Conservation (phyloP, 495 filamentous ascomycete species). For the Aspergillus diversus region DNA sequence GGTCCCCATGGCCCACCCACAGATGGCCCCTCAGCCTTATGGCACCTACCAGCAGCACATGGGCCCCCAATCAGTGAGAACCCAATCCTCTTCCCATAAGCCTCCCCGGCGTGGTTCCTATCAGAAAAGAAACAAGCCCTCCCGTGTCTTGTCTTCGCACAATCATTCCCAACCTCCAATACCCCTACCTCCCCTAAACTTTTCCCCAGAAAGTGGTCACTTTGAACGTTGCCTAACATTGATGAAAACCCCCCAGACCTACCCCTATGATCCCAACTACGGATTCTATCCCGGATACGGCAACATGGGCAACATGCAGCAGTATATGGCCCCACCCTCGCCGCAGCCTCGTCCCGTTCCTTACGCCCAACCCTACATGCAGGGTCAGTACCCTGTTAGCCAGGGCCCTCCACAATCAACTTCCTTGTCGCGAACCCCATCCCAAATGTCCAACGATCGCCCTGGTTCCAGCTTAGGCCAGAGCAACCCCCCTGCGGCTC, state of each 20-base stretch:
- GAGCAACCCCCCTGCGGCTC: constrained; percentile 58
- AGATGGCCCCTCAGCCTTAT: constrained; percentile 60
- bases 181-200: constrained; percentile 50
- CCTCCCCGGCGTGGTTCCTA: constrained; percentile 29
- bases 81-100: constrained; percentile 41
- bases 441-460: constrained; percentile 77
- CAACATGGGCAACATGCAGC: constrained; percentile 34
- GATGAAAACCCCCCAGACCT: constrained; percentile 58
- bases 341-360: constrained; percentile 56
- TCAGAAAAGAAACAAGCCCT: constrained; percentile 21
- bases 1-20: constrained; percentile 58
- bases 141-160: constrained; percentile 26
- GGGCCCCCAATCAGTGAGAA: constrained; percentile 68
- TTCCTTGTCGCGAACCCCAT: constrained; percentile 81
- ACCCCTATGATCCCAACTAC: constrained; percentile 54
- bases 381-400: constrained; percentile 54
- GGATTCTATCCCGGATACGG: constrained; percentile 47
- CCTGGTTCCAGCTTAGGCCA: constrained; percentile 80
- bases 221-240: constrained; percentile 78
- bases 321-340: constrained; percentile 53
- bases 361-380: constrained; percentile 53
- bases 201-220: constrained; percentile 69
- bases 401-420: constrained; percentile 58
- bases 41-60: constrained; percentile 62
- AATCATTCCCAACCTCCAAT: constrained; percentile 25